phyloP scores from a whole-genome alignment of 768 basidiomycete species.

The Tulasnella sp. region DNA sequence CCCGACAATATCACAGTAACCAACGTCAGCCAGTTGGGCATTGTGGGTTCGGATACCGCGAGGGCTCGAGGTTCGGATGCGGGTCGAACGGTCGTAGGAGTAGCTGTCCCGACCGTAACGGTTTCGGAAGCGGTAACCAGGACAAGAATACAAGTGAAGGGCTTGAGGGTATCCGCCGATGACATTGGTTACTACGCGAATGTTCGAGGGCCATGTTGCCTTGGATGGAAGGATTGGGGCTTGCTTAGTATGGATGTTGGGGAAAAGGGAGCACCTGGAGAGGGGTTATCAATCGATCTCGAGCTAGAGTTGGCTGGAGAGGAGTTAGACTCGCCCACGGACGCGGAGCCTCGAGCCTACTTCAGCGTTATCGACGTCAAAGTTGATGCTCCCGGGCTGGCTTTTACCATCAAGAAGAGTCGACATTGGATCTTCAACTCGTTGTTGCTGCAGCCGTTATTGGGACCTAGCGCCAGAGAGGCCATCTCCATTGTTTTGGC shows the following conservation, averaged over 20 bases:
- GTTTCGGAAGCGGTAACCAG: constrained; percentile 6
- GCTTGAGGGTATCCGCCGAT: constrained; percentile 22
- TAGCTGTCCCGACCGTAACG: constrained; percentile 9
- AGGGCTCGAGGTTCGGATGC: not conserved
- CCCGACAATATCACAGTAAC: constrained; percentile 22
- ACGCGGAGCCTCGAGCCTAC: not conserved
- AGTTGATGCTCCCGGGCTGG: constrained; percentile 24
- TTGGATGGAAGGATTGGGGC: constrained; percentile 29
- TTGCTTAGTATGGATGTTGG: constrained; percentile 26
- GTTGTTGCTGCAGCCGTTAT: constrained; percentile 20
- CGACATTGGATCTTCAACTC: constrained; percentile 29
- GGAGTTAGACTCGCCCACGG: not conserved
- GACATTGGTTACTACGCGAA: constrained; percentile 22
- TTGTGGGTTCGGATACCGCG: constrained; percentile 23
- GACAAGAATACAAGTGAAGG: constrained; percentile 21
- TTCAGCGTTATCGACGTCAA: constrained; percentile 16
- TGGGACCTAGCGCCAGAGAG: constrained; percentile 14
- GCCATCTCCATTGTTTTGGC: constrained; percentile 2
- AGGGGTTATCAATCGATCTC: constrained; percentile 16
- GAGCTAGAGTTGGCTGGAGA: constrained; percentile 24
- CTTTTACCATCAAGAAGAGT: constrained; percentile 15
- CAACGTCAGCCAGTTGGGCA: constrained; percentile 18
- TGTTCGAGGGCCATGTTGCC: constrained; percentile 7
- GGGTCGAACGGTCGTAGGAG: not conserved
- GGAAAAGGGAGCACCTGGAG: not conserved